These are phyloP conservation scores for Batrachochytrium dendrobatidis DNA, from an alignment of 371 early-diverging fungal species.

Conservation along the genomic window DNA sequence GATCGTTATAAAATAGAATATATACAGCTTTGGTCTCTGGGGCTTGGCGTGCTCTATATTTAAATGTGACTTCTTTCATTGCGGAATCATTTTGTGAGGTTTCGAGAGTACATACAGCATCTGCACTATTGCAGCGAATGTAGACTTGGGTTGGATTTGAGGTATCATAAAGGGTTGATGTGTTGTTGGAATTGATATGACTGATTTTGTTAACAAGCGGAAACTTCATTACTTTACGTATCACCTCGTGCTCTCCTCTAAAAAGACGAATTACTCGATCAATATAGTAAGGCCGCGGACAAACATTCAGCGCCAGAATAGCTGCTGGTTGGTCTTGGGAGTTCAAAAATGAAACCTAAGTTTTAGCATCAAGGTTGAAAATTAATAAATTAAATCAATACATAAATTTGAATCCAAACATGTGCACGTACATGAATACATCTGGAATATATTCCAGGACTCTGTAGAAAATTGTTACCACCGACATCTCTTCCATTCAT, in stretches of 20 bases:
- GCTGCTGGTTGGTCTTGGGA: constrained; percentile 22
- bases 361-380: background rate
- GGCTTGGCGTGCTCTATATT: constrained; percentile 28
- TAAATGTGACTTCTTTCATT: constrained; percentile 30
- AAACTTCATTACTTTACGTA: constrained; percentile 25
- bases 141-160: constrained; percentile 26
- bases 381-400: no score
- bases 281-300: constrained; percentile 22
- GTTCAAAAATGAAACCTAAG: constrained; percentile 32
- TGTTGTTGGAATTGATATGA: background rate
- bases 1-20: constrained; percentile 40
- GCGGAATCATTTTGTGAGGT: background rate
- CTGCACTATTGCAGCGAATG: constrained; percentile 27
- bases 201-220: background rate
- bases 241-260: constrained; percentile 33
- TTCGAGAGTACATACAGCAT: constrained; percentile 23
- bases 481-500: background rate
- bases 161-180: constrained; percentile 22
- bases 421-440: background rate
- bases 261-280: constrained; percentile 32
- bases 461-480: background rate
- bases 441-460: background rate
- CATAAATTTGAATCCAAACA: no score
- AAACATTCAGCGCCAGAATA: constrained; percentile 27
- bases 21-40: constrained; percentile 27